Base-by-base conservation (phyloP, 2,329 filamentous ascomycete species). In the Epichloe sp. region DNA sequence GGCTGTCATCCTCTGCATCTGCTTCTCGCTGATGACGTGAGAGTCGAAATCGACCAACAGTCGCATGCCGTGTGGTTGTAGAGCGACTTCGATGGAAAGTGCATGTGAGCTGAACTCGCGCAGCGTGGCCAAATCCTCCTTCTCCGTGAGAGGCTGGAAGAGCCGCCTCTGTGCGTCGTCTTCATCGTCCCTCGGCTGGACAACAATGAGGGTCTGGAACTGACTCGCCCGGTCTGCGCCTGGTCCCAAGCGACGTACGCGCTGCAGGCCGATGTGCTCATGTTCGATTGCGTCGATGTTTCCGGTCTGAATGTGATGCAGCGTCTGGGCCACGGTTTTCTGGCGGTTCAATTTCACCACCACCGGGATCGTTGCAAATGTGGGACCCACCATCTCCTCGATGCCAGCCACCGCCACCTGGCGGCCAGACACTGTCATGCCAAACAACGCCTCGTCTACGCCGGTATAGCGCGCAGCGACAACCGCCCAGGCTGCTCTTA, bases 391-490 rank as follows among this genome's bases (percentile, higher is more conserved):
- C 3, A 65, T 56, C 19, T 52, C 49, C 34, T 62, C 59, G 2
- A 66, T 58, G 10, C 60, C 60, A 0, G 52, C 37, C 0, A 66
- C 48, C 1, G 57, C 51, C 1, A 57, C 57, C n/a, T 61, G 55
- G 3, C 63, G 58, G 1, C 64, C 64, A 0, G 57, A 56, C 1
- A 63, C 52, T 3, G 60, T 58, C 1, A 52, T 51, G 1, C 62
- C 64, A 43, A 63, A 65, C 8, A 61, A 17, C 1, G 60, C 52
- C 42, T 73, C 70, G 15, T 52, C 38, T 6, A 54, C 64, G 53
- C 36, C 61, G 54, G 68, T 61, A 48, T 71, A 69, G 1, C 67
- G 56, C 0, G 64, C 63, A 2, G 68, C 60, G 5, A 71, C 61
- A 6, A 75, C 47, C 2, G 60, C 53, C 60, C 60, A 62, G 2